Evolutionary conservation across 2,329 filamentous ascomycete genomes (phyloP).

Genomic region (Monilinia polystroma): DNA sequence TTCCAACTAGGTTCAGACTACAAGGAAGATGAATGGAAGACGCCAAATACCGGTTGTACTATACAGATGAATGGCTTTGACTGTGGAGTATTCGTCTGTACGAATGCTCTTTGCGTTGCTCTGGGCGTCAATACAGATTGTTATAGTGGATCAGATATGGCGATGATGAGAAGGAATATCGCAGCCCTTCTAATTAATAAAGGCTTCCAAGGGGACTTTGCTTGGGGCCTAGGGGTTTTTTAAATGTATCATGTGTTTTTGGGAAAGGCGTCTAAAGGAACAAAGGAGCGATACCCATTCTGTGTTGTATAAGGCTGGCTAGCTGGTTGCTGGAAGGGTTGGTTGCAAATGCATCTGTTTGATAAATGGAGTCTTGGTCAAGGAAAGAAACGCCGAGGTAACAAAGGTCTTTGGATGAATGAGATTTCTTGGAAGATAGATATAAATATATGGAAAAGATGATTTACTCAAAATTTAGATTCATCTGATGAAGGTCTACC

Average conservation of each 20-base stretch:
- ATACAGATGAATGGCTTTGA: slow-evolving; percentile 67
- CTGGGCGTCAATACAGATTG: slow-evolving; percentile 43
- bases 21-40: slow-evolving; percentile 58
- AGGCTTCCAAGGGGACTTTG: slow-evolving; percentile 63
- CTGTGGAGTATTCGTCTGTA: slow-evolving; percentile 74
- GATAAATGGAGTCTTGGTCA: slow-evolving; percentile 5
- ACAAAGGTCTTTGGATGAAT: not conserved
- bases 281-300: slow-evolving; percentile 32
- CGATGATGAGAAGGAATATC: slow-evolving; percentile 58
- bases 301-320: slow-evolving; percentile 13
- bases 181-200: slow-evolving; percentile 65
- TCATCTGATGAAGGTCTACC: slow-evolving; percentile 7
- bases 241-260: slow-evolving; percentile 13
- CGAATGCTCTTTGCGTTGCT: slow-evolving; percentile 64
- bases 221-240: slow-evolving; percentile 32
- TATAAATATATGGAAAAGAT: not conserved
- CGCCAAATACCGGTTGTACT: slow-evolving; percentile 50
- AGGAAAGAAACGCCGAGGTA: slow-evolving; percentile 4
- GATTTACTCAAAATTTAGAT: not conserved
- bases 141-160: slow-evolving; percentile 56
- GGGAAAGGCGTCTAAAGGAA: slow-evolving; percentile 27
- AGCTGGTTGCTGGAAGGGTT: slow-evolving; percentile 13
- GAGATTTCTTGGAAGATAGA: not conserved
- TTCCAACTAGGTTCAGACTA: slow-evolving; percentile 58
- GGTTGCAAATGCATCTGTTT: slow-evolving; percentile 11